phyloP scores from a whole-genome alignment of 2,329 filamentous ascomycete species.

The Cyphellophora europaea region DNA sequence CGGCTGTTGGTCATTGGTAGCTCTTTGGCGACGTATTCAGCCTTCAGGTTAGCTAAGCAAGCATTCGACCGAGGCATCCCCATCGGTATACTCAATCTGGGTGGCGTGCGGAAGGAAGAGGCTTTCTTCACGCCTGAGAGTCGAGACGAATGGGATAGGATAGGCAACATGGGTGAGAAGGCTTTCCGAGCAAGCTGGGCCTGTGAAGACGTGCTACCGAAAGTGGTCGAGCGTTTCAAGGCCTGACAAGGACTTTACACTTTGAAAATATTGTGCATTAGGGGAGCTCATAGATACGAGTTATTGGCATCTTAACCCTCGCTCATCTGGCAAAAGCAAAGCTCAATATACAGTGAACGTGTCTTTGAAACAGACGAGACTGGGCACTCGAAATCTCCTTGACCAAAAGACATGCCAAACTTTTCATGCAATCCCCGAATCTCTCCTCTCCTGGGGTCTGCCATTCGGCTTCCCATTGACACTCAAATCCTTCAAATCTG shows the following conservation, averaged over 20 bases:
- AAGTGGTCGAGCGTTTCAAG: conserved; percentile 24
- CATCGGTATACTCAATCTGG: conserved; percentile 76
- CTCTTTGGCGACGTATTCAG: conserved; percentile 88
- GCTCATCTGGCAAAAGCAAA: too few relatives aligned
- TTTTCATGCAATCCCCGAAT: too few relatives aligned
- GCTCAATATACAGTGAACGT: too few relatives aligned
- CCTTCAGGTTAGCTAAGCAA: conserved; percentile 78
- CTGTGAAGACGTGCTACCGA: conserved; percentile 30
- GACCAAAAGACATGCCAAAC: too few relatives aligned
- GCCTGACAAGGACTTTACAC: too few relatives aligned
- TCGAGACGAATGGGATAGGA: conserved; percentile 3
- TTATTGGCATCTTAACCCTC: too few relatives aligned
- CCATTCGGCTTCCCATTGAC: too few relatives aligned
- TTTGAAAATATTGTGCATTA: too few relatives aligned
- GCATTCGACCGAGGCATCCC: conserved; percentile 76
- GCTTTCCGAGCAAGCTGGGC: conserved; percentile 30
- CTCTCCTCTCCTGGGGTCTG: too few relatives aligned
- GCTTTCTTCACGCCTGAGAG: conserved; percentile 23
- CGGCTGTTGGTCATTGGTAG: conserved; percentile 75
- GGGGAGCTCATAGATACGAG: too few relatives aligned
- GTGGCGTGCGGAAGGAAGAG: conserved; percentile 37
- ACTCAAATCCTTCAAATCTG: conserved; percentile 7
- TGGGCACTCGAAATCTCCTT: too few relatives aligned
- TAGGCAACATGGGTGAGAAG: conserved; percentile 2
- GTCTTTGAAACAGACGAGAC: too few relatives aligned